Evolutionary conservation across 2,329 filamentous ascomycete species (phyloP), one percentile per base, ranked within the genome.

Genomic region (Karstenula rhodostoma): DNA sequence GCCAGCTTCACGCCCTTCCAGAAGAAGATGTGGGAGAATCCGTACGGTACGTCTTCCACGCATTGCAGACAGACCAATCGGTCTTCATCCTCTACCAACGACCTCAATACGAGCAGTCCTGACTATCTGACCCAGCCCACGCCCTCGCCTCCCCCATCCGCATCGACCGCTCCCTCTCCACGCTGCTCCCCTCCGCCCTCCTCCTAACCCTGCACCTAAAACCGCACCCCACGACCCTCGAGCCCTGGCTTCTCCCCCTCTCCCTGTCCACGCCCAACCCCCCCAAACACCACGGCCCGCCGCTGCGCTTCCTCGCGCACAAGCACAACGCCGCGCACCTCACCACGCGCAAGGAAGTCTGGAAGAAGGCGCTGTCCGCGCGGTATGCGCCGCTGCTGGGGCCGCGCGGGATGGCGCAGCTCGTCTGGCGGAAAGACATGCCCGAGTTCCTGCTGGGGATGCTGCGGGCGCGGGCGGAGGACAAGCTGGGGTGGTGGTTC

Each of bases 101-200:
- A 8, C 29, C 29, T 3, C 40, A 50, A 48, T 42, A 15, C 29
- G 8, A 56, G 13, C 25, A 12, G 44, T 60, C 19, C 57, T 68
- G 56, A 66, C 40, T 33, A 22, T 19, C 44, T 33, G 8, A 10
- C 8, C 27, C 57, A 90, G 89, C 90, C 3, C 83, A 83, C 47
- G 85, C 87, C 7, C 83, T 93, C 23, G 85, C 85, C 32, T 85
- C 85, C 0, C 86, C 87, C 0, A 58, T 89, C 23, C 87, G 90
- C 56, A 67, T 73, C 58, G 91, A 89, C 68, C 69, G 75, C 23
- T 71, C 84, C 33, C 87, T 87, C 1, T 62, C 68, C 0, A 71
- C 74, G 0, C 69, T 71, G 1, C 74, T 92, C 7, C 90, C 90
- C 1, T 76, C 74, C 15, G 87, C 84, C 68, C 90, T 92, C 71